These are phyloP conservation scores for Bombardia bombarda DNA, from an alignment of 495 filamentous ascomycete genomes.

Conservation along the genomic window DNA sequence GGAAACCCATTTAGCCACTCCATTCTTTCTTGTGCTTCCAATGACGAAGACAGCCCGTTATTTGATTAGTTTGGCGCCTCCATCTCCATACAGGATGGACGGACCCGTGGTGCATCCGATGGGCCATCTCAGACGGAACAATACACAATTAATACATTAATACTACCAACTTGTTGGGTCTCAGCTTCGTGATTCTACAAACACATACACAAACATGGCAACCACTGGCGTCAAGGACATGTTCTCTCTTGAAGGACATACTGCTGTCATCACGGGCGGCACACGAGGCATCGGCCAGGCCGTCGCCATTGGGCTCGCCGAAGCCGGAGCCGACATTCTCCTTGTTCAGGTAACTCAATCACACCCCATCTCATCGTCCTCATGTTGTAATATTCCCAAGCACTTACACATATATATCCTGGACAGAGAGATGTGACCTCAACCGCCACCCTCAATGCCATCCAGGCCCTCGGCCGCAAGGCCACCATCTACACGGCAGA, in stretches of 20 bases:
- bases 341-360: constrained; percentile 48
- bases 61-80: no score
- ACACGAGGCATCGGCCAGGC: constrained; percentile 82
- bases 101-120: no score
- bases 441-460: constrained; percentile 51
- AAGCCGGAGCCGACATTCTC: constrained; percentile 77
- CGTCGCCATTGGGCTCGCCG: constrained; percentile 72
- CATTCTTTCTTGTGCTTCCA: no score
- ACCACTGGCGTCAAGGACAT: constrained; percentile 14
- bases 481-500: constrained; percentile 64
- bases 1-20: no score
- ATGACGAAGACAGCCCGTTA: no score
- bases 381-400: neutral
- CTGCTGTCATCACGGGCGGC: constrained; percentile 79
- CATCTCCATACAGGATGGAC: no score
- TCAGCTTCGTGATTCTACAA: no score
- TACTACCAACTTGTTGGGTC: no score
- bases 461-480: constrained; percentile 59
- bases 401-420: neutral
- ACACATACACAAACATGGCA: constrained; percentile 3
- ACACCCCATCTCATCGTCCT: neutral
- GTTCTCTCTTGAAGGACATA: constrained; percentile 57
- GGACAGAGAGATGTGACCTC: constrained; percentile 57
- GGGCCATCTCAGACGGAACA: no score
- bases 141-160: no score